Percentiles rank a stretch among this genome's conserved stretches.
Evolutionary conservation across 495 filamentous ascomycete genomes (phyloP).

Genomic region (Aspergillus olivimuriae): DNA sequence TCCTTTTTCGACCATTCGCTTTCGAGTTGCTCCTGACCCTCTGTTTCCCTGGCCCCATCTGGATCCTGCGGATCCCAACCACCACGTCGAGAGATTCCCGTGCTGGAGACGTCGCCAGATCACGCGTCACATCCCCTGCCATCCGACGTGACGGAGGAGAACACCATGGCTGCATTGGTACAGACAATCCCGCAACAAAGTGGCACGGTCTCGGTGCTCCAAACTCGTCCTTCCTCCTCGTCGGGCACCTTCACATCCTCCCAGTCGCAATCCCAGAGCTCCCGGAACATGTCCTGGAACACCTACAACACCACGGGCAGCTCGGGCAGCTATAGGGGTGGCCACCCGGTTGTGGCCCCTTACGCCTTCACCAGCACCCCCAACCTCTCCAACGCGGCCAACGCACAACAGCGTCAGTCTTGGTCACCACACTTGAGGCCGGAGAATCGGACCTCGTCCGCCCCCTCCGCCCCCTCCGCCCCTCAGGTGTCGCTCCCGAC

Average conservation of each 20-base stretch:
- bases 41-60: not conserved
- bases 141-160: conserved; percentile 20
- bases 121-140: conserved; percentile 17
- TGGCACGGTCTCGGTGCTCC: conserved; percentile 74
- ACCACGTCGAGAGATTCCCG: conserved; percentile 17
- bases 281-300: conserved; percentile 54
- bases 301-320: conserved; percentile 52
- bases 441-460: conserved; percentile 62
- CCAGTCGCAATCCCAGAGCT: conserved; percentile 47
- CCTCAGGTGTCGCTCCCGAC: conserved; percentile 40
- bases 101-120: conserved; percentile 11
- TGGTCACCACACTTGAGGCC: conserved; percentile 54
- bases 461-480: conserved; percentile 48
- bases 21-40: conserved; percentile 12
- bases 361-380: conserved; percentile 83
- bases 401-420: conserved; percentile 49
- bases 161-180: conserved; percentile 82
- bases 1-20: conserved; percentile 7
- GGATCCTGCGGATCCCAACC: conserved; percentile 9
- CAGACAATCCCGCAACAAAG: conserved; percentile 82
- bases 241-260: conserved; percentile 44
- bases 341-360: conserved; percentile 61
- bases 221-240: conserved; percentile 69
- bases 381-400: conserved; percentile 50
- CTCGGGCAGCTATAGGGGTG: conserved; percentile 61